These are phyloP conservation scores for Apium graveolens DNA, from an alignment of 129 eudicot genomes.

Conservation along the genomic window DNA sequence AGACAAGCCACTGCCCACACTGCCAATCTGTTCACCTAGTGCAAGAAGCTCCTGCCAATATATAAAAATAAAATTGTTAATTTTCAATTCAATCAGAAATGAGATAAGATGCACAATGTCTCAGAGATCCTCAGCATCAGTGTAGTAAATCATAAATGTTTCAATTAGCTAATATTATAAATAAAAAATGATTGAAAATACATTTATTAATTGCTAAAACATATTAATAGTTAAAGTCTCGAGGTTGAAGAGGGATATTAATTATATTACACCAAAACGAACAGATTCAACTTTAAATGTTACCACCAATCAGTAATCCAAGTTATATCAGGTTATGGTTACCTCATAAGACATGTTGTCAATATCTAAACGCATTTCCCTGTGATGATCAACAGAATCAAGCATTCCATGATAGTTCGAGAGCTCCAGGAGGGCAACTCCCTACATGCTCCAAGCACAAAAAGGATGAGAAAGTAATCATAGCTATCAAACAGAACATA, in stretches of 20 bases:
- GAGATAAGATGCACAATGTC: background rate
- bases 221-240: background rate
- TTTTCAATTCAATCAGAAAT: background rate
- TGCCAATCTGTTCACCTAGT: slow-evolving; percentile 65
- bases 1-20: slow-evolving; percentile 53
- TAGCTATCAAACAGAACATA: background rate
- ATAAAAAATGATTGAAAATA: background rate
- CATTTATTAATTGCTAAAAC: background rate
- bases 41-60: slow-evolving; percentile 81
- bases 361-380: slow-evolving; percentile 89
- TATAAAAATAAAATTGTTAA: background rate
- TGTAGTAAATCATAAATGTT: background rate
- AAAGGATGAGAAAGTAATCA: background rate
- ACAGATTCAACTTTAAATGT: background rate
- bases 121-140: background rate
- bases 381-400: slow-evolving; percentile 69
- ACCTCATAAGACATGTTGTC: slow-evolving; percentile 99
- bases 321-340: slow-evolving; percentile 27
- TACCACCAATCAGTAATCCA: background rate
- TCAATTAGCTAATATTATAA: too few relatives aligned
- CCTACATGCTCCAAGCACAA: slow-evolving; percentile 23
- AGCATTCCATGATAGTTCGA: slow-evolving; percentile 50
- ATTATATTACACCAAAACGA: background rate
- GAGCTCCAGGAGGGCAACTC: slow-evolving; percentile 54
- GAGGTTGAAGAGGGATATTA: background rate